phyloP scores from a whole-genome alignment of 495 filamentous ascomycete genomes.

The Penicillium verhagenii region DNA sequence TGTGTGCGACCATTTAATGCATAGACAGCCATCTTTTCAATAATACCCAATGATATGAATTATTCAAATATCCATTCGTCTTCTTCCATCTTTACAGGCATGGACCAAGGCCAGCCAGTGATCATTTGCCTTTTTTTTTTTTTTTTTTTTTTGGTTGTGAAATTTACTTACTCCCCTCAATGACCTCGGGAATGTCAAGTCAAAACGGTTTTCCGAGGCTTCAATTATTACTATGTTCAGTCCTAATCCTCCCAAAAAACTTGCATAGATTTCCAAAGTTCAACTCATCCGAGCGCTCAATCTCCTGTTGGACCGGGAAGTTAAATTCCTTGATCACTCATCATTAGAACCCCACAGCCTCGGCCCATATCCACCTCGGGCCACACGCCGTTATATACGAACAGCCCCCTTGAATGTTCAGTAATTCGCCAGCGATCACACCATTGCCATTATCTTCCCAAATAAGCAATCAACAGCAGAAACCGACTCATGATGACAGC shows the following conservation, averaged over 20 bases:
- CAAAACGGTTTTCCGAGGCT: too few relatives aligned
- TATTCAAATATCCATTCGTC: too few relatives aligned
- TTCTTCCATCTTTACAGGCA: too few relatives aligned
- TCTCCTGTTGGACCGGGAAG: neutral
- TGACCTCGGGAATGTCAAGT: too few relatives aligned
- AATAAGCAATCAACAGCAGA: neutral
- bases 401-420: neutral
- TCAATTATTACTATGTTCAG: too few relatives aligned
- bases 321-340: constrained; percentile 23
- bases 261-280: too few relatives aligned
- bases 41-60: neutral
- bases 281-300: too few relatives aligned
- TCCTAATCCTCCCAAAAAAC: too few relatives aligned
- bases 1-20: neutral
- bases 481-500: constrained; percentile 15
- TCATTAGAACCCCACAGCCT: constrained; percentile 27
- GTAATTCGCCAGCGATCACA: constrained; percentile 3
- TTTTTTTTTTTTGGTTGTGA: too few relatives aligned
- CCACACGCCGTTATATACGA: constrained; percentile 10
- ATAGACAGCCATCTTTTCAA: neutral
- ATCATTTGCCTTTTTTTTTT: too few relatives aligned
- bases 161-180: too few relatives aligned
- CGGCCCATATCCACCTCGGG: constrained; percentile 27
- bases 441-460: neutral
- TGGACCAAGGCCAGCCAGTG: too few relatives aligned